Evolutionary conservation across 176 grass and related monocot species (phyloP), one percentile per base, ranked within the genome.

Genomic region (Avena insularis): DNA sequence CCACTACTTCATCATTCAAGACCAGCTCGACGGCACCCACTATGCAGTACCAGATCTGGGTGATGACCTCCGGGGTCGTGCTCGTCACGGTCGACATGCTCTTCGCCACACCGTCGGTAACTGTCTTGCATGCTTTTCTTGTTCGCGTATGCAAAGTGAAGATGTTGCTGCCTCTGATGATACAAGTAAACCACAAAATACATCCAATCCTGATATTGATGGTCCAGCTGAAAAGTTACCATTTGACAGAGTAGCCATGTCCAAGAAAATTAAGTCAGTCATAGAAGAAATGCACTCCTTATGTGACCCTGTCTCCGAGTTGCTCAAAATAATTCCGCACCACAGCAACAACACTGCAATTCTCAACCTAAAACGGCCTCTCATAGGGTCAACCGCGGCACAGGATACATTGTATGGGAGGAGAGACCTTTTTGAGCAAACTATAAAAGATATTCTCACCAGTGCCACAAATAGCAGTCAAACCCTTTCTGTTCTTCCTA

Each of bases 381-480:
- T 4, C 15, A 20, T 1, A 10, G 35, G 66, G 4, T 70, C 35
- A 40, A 70, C 2, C 6, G 17, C 0, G 1, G 3, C 15, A 40
- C 12, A 40, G 0, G 1, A 8, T 8, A 69, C 0, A 2, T 19
- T 70, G 15, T 19, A 70, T 40, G 33, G 66, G 3, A 70, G 66
- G 16, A 40, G 1, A 19, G 3, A 0, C 16, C 25, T 70, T 9
- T 20, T 70, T 9, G 8, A 70, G 1, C 2, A 70, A 70, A 70
- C 66, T 4, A 8, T 38, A 70, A 16, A 40, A 9, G 6, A 38
- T 0, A 68, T 68, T 0, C 0, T 33, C 31, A 19, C 15, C 12
- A 6, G 9, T 19, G 31, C 2, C 6, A 38, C 0, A 8, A 3
- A 38, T 9, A 3, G 8, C 0, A 0, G 0, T 8, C 0, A 38